These are phyloP conservation scores for Lanzia echinophila DNA, from an alignment of 2,329 filamentous ascomycete genomes.

Conservation along the genomic window DNA sequence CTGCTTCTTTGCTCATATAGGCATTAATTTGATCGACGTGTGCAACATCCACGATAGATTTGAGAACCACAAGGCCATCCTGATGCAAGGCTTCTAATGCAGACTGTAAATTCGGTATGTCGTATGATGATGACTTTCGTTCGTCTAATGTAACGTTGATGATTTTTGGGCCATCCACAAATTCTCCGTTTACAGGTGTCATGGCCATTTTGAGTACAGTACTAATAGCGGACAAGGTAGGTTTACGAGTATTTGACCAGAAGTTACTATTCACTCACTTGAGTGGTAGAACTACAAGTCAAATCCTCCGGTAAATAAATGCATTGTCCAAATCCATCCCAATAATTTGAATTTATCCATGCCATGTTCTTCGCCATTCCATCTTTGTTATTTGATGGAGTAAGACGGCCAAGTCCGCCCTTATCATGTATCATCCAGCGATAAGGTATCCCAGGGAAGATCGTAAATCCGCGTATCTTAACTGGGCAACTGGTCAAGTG, in stretches of 20 bases:
- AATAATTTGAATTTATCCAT: neutral
- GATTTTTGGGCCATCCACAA: too few relatives aligned
- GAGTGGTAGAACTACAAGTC: too few relatives aligned
- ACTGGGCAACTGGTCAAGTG: neutral
- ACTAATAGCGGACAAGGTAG: too few relatives aligned
- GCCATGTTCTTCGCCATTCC: neutral
- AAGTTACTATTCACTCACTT: too few relatives aligned
- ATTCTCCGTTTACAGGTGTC: too few relatives aligned
- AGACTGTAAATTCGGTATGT: slow-evolving; percentile 28
- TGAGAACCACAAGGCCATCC: slow-evolving; percentile 34
- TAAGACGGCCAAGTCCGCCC: neutral
- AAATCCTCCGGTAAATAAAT: too few relatives aligned
- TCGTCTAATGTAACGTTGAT: neutral
- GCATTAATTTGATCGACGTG: slow-evolving; percentile 32
- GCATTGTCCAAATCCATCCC: too few relatives aligned
- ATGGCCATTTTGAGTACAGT: too few relatives aligned
- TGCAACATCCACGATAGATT: slow-evolving; percentile 30
- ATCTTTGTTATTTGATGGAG: neutral
- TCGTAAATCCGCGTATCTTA: neutral
- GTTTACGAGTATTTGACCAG: too few relatives aligned
- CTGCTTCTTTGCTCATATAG: slow-evolving; percentile 33
- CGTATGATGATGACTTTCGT: slow-evolving; percentile 12
- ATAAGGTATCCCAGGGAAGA: neutral
- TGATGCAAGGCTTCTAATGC: slow-evolving; percentile 31
- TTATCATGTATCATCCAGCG: neutral